Base-by-base conservation (phyloP, 352 stramenopile species). In the Thalassiosira delicatula region DNA sequence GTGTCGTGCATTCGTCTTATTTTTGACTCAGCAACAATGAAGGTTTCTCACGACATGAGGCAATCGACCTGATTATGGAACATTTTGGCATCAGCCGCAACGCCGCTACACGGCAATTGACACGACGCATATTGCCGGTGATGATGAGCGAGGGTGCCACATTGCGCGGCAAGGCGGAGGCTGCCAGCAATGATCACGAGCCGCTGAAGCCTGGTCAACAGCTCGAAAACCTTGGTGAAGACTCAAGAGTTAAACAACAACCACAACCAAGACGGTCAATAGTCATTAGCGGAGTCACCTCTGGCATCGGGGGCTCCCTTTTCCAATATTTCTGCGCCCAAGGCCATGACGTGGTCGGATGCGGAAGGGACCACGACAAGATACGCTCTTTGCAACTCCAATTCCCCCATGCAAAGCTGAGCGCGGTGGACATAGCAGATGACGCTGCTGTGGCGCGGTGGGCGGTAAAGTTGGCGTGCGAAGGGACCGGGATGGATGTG, bases 241-340 rank as follows among this genome's bases (percentile, higher is more conserved):
- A 59, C 54, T 27, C 12, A 44, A 19, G n/a, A 21, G 32, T 68
- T 25, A 30, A 54, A 49, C 59, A 12, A 63, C 44, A 32, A 59
- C 32, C 25, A 71, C 51, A 44, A 12, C 60, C 11, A 32, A 62
- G 33, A 44, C 44, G 75, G 57, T 72, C 54, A n/a, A 76, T 83
- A n/a, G 75, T 83, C 14, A 71, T 83, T 53, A 66, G 54, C 27
- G 75, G 60, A n/a, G 66, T 83, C n/a, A 67, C 54, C n/a, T 61
- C 40, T 17, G 33, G 56, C 37, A 19, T 57, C 23, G 75, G 75
- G 27, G 56, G 66, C 0, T 54, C 65, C 12, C 49, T 83, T 3
- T 46, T 83, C 14, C 21, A 63, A 32, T 70, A 65, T n/a, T 83
- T 59, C 54, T 75, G 23, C n/a, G 60, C 46, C 32, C 46, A 67